These are phyloP conservation scores for Plasmopara halstedii DNA, from an alignment of 352 stramenopile species.

Conservation along the genomic window DNA sequence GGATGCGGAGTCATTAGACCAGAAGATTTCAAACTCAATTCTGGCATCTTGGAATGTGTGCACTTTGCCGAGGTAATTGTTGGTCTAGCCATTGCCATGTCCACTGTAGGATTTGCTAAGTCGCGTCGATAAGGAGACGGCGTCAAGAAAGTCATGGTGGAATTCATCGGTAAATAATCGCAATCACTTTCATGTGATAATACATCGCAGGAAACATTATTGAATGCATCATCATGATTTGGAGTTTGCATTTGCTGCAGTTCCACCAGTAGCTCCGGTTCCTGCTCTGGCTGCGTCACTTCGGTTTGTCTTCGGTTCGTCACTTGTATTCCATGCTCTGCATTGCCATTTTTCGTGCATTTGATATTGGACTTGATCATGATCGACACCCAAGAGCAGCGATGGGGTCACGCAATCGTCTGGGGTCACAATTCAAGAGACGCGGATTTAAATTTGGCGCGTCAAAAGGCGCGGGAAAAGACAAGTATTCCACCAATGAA, in stretches of 20 bases:
- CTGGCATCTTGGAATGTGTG: constrained; percentile 7
- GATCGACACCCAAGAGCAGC: constrained; percentile 2
- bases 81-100: constrained; percentile 4
- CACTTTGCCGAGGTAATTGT: constrained; percentile 8
- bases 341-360: background rate
- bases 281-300: constrained; percentile 6
- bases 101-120: constrained; percentile 1
- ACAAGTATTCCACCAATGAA: no score
- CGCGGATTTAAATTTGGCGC: no score
- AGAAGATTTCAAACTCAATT: constrained; percentile 8
- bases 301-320: background rate
- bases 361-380: constrained; percentile 11
- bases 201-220: constrained; percentile 42
- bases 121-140: constrained; percentile 28
- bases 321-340: background rate
- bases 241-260: constrained; percentile 10
- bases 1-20: constrained; percentile 9
- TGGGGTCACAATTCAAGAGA: no score
- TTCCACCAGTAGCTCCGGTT: constrained; percentile 17
- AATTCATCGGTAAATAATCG: constrained; percentile 37
- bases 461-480: no score
- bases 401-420: background rate
- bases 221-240: constrained; percentile 32
- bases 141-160: constrained; percentile 34
- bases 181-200: constrained; percentile 38